Percentiles rank a stretch among this genome's conserved stretches.
phyloP scores from a whole-genome alignment of 106 monocot species.

The Narthecium ossifragum region DNA sequence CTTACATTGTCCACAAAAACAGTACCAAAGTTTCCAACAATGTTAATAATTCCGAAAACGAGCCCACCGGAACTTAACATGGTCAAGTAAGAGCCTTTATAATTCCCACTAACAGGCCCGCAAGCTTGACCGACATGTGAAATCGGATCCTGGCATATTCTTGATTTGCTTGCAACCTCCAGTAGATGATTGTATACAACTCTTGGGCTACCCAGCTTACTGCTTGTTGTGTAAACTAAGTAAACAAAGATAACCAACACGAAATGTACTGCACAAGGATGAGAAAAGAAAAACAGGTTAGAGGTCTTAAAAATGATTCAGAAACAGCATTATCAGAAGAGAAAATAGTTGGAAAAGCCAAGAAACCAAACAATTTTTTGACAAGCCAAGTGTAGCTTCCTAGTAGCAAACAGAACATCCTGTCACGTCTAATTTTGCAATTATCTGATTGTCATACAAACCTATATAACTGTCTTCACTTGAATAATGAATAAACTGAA shows the following conservation, averaged over 20 bases:
- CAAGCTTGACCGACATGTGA: slow-evolving; percentile 74
- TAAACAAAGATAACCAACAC: slow-evolving; percentile 83
- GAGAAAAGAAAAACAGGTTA: slow-evolving; percentile 9
- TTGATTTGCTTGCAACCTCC: slow-evolving; percentile 49
- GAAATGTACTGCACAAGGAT: slow-evolving; percentile 59
- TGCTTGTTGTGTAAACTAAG: slow-evolving; percentile 77
- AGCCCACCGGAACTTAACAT: slow-evolving; percentile 96
- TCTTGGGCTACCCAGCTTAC: slow-evolving; percentile 80
- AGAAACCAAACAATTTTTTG: too few species aligned
- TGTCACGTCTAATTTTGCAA: too few species aligned
- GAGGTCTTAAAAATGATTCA: not conserved
- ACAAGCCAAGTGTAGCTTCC: too few species aligned
- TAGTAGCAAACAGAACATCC: too few species aligned
- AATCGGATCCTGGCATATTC: slow-evolving; percentile 50
- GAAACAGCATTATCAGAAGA: too few species aligned
- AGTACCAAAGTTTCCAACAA: slow-evolving; percentile 96
- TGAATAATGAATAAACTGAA: too few species aligned
- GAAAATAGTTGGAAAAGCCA: too few species aligned
- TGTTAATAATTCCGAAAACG: slow-evolving; percentile 97
- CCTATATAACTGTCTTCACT: too few species aligned
- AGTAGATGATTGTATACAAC: slow-evolving; percentile 62
- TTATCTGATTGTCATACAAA: too few species aligned
- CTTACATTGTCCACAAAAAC: slow-evolving; percentile 98
- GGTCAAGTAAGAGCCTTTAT: slow-evolving; percentile 81
- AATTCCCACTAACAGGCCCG: slow-evolving; percentile 90